Base-by-base conservation (phyloP, 768 basidiomycete genomes). In the Rhizopogon vesiculosus region DNA sequence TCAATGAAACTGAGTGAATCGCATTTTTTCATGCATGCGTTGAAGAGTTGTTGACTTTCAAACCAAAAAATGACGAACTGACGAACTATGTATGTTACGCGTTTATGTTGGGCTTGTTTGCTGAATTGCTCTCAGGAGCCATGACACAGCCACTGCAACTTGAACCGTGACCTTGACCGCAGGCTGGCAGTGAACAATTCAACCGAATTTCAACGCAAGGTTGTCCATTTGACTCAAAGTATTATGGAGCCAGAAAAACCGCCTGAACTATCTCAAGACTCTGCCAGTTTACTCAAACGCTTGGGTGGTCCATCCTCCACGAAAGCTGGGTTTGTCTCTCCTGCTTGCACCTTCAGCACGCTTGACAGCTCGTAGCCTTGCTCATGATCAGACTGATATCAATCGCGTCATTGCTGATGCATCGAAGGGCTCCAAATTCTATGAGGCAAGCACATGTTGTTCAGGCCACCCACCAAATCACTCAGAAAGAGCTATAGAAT, bases 391-490 rank as follows among this genome's bases (percentile, higher is more conserved):
- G 64, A 78, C 82, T 33, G 92, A 92, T 65, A 89, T 96, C 44
- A 95, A 94, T 62, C 83, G 82, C 16, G 81, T 93, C 54, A 97
- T 96, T 51, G 89, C 91, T 1, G 91, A 96, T 51, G 93, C 84
- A 16, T 93, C 91, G 7, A 93, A 91, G 66, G 94, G 94, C 3
- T 95, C 93, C 28, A 93, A 93, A 71, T 98, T 89, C 70, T 95
- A 91, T 67, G 85, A 93, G 75, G 88, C 82, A 66, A 64, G 76
- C 59, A 33, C 50, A 45, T 40, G 28, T n/a, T 40, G 25, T n/a
- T 19, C 15, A 15, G 33, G 53, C 48, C 46, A 44, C 13, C 29
- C n/a, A 38, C 18, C 48, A 29, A 35, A 51, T 35, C 40, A 52
- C 42, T 39, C 15, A 38, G 54, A 28, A 58, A 54, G 35, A 59